Base-by-base conservation (phyloP, 805 yeast species). In the Pichia nakasei region DNA sequence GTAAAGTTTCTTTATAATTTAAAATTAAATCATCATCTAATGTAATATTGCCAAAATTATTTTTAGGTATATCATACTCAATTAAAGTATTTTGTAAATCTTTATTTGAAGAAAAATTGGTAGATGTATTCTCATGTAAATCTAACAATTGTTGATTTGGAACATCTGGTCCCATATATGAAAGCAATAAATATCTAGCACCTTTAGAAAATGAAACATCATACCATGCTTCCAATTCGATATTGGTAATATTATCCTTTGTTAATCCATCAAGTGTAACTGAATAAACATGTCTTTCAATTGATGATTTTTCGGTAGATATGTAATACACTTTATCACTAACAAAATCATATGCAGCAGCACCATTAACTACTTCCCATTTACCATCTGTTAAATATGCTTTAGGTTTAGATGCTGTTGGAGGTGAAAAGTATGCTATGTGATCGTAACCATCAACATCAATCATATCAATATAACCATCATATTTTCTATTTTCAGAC, bases 291-390 rank as follows among this genome's bases (percentile, higher is more conserved):
- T 89, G 96, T 61, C 96, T 73, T 60, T 93, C 96, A 19, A 78
- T 76, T 0, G 96, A 79, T 1, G 89, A 78, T 50, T 78, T 78
- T 56, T 77, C 75, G 0, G 97, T 86, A 5, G 91, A 81, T 8
- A 79, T 57, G 59, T 79, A 93, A 59, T 79, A 82, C 15, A 79
- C 72, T 50, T 74, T 69, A 43, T 71, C 73, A 26, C 63, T 65
- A 6, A 67, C 64, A 41, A 63, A 65, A 55, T 83, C 87, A 62
- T 76, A 77, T 0, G 81, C 73, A 2, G 81, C 66, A 2, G 83
- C 78, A 2, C 86, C 89, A 48, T 69, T 73, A 22, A 76, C 83
- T n/a, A 93, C 95, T 61, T 93, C 98, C 95, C 96, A 93, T 1
- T 73, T 64, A 7, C 98, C 98, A 3, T 62, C 46, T 1, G 93